Evolutionary conservation across 1,284 basidiomycete genomes (phyloP), one percentile per base, ranked within the genome.

Genomic region (Apiotrichum akiyoshidainum): DNA sequence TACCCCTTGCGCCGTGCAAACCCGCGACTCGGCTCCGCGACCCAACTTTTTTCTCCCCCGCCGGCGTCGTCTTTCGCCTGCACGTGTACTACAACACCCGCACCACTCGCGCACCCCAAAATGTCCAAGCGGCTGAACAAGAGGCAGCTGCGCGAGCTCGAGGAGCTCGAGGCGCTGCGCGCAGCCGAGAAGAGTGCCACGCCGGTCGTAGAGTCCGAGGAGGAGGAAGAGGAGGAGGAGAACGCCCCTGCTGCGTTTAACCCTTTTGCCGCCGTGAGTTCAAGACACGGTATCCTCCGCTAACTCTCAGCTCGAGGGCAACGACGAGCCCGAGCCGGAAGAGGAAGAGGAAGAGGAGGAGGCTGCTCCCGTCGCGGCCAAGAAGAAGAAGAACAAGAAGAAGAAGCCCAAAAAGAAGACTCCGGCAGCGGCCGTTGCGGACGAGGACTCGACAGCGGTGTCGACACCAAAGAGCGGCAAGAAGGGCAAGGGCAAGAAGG

Each of bases 91-190:
- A 3, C 42, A 44, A 10, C 14, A 41, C 40, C 8, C 26, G 26
- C 40, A 44, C 10, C 9, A 44, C 11, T n/a, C 9, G n/a, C 9
- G 19, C 42, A 11, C 19, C 2, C 6, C 10, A 44, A 21, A 34
- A 81, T 81, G 79, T 74, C 78, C 14, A 80, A 80, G 45, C 67
- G 80, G 35, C 68, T 81, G 19, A 93, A 85, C 78, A 94, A 91
- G 76, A 82, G 92, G 49, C 90, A 93, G 72, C 86, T 91, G 68
- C 80, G 91, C 46, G 90, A 92, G 69, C 81, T 85, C 22, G 89
- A 92, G 61, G 90, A 93, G 69, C 83, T 79, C 17, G 68, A 73
- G 54, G 64, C 68, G 39, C 68, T 76, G 1, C 67, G 74, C 54
- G 65, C 68, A 4, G 59, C 61, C 22, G 60, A 73, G 60, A 65